Base-by-base conservation (phyloP, 106 monocot genomes). In the Dendrobium huoshanense region DNA sequence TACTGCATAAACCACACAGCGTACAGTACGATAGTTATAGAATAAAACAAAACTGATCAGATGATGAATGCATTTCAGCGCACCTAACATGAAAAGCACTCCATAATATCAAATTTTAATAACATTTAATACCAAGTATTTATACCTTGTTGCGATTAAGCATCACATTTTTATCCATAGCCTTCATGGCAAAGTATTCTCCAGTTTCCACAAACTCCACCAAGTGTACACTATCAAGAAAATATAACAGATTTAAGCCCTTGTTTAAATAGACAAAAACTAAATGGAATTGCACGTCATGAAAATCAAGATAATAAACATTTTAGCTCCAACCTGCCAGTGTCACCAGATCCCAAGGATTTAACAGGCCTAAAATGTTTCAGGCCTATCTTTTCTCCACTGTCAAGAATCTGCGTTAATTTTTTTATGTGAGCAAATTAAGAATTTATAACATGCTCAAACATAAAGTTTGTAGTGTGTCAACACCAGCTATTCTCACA, bases 161-260 rank as follows among this genome's bases (percentile, higher is more conserved):
- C 91, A 98, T 92, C 64, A 90, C 70, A 85, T 84, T 98, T 87
- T 98, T 98, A 80, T 98, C 98, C 98, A 98, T 98, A 79, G 98
- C 88, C 77, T 98, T 98, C 92, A 98, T 89, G 49, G 98, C 98
- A 85, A 95, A 98, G 77, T 86, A 90, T 83, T 92, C 87, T 78
- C 92, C 98, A 3, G 98, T 92, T 73, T 89, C 91, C 15, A 90
- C 29, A 79, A 98, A 86, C 81, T 98, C 95, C 79, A 98, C 98
- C 87, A 98, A 89, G 85, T 95, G 98, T 40, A 98, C 98, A 83
- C 98, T 98, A 74, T 56, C 78, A 87, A 79, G 41, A 81, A 58
- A 81, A 25, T 2, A 58, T 45, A 78, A 18, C 77, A 78, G 33
- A 37, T 19, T 78, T 45, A 56, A 78, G 13, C 22, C 22, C 27